phyloP scores from a whole-genome alignment of 2,329 filamentous ascomycete genomes.

The Cladosporium colombiae region DNA sequence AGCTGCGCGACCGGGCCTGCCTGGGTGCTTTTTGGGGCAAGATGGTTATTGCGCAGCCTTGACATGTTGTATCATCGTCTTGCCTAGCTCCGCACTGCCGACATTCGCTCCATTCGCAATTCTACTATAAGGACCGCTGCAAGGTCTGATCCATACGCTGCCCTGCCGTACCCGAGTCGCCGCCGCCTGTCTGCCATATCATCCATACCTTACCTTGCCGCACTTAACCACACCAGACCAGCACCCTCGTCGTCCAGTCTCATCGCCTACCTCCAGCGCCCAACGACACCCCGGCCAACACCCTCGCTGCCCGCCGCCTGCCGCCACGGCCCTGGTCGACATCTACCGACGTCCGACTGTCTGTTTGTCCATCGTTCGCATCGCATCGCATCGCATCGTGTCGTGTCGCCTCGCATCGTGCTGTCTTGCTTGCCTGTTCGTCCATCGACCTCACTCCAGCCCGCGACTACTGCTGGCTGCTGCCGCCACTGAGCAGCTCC shows the following conservation, averaged over 20 bases:
- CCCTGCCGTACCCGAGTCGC: constrained; percentile 5
- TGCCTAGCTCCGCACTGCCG: constrained; percentile 18
- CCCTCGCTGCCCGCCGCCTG: constrained; percentile 13
- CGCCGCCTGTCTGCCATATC: constrained; percentile 8
- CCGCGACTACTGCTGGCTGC: constrained; percentile 15
- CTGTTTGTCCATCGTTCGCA: background rate
- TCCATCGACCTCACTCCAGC: background rate
- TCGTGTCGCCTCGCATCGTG: background rate
- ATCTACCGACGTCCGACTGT: constrained; percentile 10
- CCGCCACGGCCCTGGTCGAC: constrained; percentile 19
- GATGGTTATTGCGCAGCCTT: background rate
- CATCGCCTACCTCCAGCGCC: background rate
- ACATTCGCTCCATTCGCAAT: background rate
- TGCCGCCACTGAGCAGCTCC: constrained; percentile 21
- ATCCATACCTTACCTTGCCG: constrained; percentile 4
- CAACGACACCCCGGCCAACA: constrained; percentile 8
- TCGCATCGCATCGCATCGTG: constrained; percentile 17
- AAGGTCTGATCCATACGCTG: constrained; percentile 11
- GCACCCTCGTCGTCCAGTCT: constrained; percentile 17
- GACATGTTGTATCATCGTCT: constrained; percentile 15
- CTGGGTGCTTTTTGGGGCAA: background rate
- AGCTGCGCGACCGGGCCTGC: constrained; percentile 9
- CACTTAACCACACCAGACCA: background rate
- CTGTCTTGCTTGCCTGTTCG: background rate
- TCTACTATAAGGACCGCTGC: constrained; percentile 19